Evolutionary conservation across 1,284 basidiomycete genomes (phyloP).

Genomic region (Porodaedalea pini): DNA sequence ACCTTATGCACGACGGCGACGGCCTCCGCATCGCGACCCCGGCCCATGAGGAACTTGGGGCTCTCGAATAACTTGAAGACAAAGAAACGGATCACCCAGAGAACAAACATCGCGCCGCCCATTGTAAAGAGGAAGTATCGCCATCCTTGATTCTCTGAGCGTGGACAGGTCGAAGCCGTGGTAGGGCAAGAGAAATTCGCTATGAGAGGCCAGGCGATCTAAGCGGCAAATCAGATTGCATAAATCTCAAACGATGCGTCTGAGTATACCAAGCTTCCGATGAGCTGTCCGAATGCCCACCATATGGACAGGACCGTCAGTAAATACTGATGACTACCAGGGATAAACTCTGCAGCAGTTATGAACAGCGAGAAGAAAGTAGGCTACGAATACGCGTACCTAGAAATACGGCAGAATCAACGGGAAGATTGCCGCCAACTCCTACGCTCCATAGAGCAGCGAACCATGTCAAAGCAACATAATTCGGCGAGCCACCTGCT

Average conservation of each 20-base stretch:
- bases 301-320: slow-evolving; percentile 66
- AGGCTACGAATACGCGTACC: slow-evolving; percentile 32
- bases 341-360: slow-evolving; percentile 53
- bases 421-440: slow-evolving; percentile 55
- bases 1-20: slow-evolving; percentile 66
- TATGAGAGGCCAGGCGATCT: slow-evolving; percentile 61
- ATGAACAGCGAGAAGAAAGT: background rate
- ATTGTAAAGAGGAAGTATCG: slow-evolving; percentile 63
- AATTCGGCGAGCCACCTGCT: slow-evolving; percentile 42
- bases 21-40: slow-evolving; percentile 68
- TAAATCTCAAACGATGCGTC: slow-evolving; percentile 23
- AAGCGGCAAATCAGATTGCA: slow-evolving; percentile 11
- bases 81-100: slow-evolving; percentile 68
- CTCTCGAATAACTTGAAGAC: slow-evolving; percentile 73
- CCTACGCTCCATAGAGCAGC: slow-evolving; percentile 44
- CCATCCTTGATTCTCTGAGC: slow-evolving; percentile 63
- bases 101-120: slow-evolving; percentile 58
- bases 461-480: slow-evolving; percentile 42
- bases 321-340: slow-evolving; percentile 64
- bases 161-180: slow-evolving; percentile 39
- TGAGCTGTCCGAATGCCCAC: slow-evolving; percentile 67
- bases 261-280: slow-evolving; percentile 54
- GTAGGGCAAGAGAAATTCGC: slow-evolving; percentile 56
- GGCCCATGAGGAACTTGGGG: slow-evolving; percentile 72
- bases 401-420: slow-evolving; percentile 64